Evolutionary conservation across 1,284 basidiomycete species (phyloP), one percentile per base, ranked within the genome.

Genomic region (Cutaneotrichosporon curvatum): DNA sequence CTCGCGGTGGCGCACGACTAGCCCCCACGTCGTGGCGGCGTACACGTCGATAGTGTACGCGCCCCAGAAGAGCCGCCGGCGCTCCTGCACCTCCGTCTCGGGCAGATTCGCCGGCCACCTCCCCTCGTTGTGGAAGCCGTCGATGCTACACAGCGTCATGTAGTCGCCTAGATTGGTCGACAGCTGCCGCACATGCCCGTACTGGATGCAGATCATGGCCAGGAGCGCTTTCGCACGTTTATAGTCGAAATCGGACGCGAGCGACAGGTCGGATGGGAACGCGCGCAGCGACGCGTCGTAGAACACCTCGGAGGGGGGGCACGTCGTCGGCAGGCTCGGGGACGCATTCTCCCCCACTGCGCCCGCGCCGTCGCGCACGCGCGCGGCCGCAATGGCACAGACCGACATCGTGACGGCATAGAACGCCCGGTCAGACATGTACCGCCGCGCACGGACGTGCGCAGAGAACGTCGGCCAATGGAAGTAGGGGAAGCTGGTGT

Each of bases 171-270:
- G 43, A 33, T 65, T 56, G 4, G 51, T 51, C n/a, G 56, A 51
- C 16, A 61, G 40, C 37, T 60, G 56, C 36, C 43, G 35, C 3
- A 62, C 54, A n/a, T 59, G 49, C 10, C 62, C 62, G 37, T 64
- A 62, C 40, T 68, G 64, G 20, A 68, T 56, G 40, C 61, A 59
- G 31, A 63, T 33, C 14, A 65, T 56, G 15, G 62, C 62, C 34
- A 67, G 49, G 10, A 63, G 47, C n/a, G 55, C 84, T 62, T 84
- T 81, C 47, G 86, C 76, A 45, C 89, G 89, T 23, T 80, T 70
- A 55, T 94, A 76, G 19, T 81, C 62, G 49, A 89, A 79, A 15
- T 82, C 84, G 18, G 87, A 88, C 14, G 81, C 82, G 62, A 96
- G 87, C 57, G 98, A 79, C 36, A 99, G 81, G 58, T 82, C 81